Percentiles rank a stretch among this genome's conserved stretches.
phyloP scores from a whole-genome alignment of 768 basidiomycete genomes.

The Kwoniella dendrophila region DNA sequence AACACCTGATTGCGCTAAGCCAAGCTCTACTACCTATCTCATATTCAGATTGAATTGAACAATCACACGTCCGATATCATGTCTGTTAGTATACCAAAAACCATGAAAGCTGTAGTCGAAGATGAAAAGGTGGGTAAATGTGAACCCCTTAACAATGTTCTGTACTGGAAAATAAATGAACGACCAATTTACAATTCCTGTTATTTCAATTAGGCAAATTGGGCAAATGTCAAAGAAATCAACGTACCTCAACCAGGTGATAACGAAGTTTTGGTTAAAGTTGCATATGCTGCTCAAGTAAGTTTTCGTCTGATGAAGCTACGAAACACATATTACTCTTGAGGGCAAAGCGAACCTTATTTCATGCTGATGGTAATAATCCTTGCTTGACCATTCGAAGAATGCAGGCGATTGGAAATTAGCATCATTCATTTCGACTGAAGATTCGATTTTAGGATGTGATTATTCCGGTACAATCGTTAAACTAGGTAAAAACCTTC shows the following conservation, averaged over 20 bases:
- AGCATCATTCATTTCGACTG: slow-evolving; percentile 17
- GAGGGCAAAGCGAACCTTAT: too few relatives aligned
- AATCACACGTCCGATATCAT: slow-evolving; percentile 4
- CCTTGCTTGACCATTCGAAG: slow-evolving; percentile 3
- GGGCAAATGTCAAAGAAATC: slow-evolving; percentile 23
- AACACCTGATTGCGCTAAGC: neutral
- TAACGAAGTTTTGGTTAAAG: slow-evolving; percentile 48
- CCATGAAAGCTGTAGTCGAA: slow-evolving; percentile 36
- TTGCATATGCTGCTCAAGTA: slow-evolving; percentile 40
- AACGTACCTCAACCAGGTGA: slow-evolving; percentile 27
- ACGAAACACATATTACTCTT: too few relatives aligned
- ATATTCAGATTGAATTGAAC: neutral
- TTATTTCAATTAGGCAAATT: slow-evolving; percentile 26
- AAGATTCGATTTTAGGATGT: slow-evolving; percentile 37
- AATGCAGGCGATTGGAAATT: slow-evolving; percentile 44
- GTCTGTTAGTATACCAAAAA: slow-evolving; percentile 20
- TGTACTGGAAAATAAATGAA: neutral
- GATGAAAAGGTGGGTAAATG: slow-evolving; percentile 26
- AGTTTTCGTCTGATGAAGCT: too few relatives aligned
- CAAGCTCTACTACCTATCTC: neutral
- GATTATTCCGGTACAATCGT: slow-evolving; percentile 44
- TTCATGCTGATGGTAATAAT: too few relatives aligned
- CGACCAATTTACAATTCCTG: neutral
- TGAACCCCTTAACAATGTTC: too few relatives aligned
- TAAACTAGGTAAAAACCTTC: slow-evolving; percentile 21